Percentiles rank a stretch among this genome's conserved stretches.
These are phyloP conservation scores for Adansonia rubrostipa DNA, from an alignment of 441 rosid species.

Conservation along the genomic window DNA sequence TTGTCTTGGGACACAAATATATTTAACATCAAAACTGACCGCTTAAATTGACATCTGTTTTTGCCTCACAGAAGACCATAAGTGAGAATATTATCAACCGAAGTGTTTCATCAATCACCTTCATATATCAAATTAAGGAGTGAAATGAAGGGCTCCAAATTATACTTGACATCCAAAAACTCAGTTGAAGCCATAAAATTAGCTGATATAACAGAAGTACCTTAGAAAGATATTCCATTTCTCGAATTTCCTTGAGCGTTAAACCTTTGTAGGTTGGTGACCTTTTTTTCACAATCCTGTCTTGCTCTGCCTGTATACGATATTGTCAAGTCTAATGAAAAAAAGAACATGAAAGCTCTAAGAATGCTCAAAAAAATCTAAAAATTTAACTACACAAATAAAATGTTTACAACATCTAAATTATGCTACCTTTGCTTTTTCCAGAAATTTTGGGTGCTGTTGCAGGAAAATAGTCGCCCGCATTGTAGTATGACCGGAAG, in stretches of 20 bases:
- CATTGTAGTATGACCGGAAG: constrained; percentile 85
- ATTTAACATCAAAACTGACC: constrained; percentile 43
- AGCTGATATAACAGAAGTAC: constrained; percentile 33
- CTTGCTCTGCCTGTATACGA: constrained; percentile 60
- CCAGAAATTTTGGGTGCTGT: constrained; percentile 55
- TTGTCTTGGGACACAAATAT: neutral
- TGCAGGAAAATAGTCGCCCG: constrained; percentile 78
- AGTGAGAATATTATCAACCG: constrained; percentile 71
- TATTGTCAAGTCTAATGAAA: neutral
- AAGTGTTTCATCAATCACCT: constrained; percentile 86
- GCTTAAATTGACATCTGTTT: constrained; percentile 49
- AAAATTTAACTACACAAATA: neutral
- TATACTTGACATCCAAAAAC: neutral
- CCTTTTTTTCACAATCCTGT: constrained; percentile 50
- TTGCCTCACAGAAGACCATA: constrained; percentile 74
- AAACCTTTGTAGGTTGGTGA: constrained; percentile 53
- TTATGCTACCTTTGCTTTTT: constrained; percentile 58
- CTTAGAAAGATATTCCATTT: constrained; percentile 74
- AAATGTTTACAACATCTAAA: neutral
- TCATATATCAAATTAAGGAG: neutral
- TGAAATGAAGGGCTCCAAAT: neutral
- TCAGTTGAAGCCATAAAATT: neutral
- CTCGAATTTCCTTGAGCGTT: constrained; percentile 69
- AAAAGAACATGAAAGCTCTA: neutral
- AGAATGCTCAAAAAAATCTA: neutral